Evolutionary conservation across 1,284 basidiomycete genomes (phyloP).

Genomic region (Boletus mariae): DNA sequence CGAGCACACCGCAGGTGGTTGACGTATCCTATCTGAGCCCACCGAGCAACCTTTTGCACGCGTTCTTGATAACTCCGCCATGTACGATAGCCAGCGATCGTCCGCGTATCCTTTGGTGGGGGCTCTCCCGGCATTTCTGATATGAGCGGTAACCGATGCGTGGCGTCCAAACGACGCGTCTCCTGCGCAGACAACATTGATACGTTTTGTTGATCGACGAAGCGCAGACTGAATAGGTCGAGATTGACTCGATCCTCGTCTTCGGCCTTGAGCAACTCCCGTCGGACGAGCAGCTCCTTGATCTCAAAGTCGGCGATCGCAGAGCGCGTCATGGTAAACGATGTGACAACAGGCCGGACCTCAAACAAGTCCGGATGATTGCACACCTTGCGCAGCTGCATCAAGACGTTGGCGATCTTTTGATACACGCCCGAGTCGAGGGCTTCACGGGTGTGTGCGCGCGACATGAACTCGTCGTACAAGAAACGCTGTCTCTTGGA

Average conservation of each 20-base stretch:
- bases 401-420: conserved; percentile 95
- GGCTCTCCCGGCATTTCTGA: conserved; percentile 54
- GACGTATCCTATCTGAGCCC: conserved; percentile 70
- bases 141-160: conserved; percentile 59
- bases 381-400: conserved; percentile 95
- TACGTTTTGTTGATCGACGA: conserved; percentile 52
- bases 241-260: conserved; percentile 56
- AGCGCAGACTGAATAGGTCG: conserved; percentile 62
- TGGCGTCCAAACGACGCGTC: conserved; percentile 65
- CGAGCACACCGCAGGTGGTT: conserved; percentile 73
- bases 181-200: conserved; percentile 54
- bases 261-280: conserved; percentile 53
- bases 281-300: conserved; percentile 82
- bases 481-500: conserved; percentile 95
- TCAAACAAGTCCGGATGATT: conserved; percentile 97
- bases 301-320: conserved; percentile 86
- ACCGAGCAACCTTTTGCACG: conserved; percentile 54
- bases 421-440: conserved; percentile 83
- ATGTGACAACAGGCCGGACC: conserved; percentile 89
- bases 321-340: conserved; percentile 82
- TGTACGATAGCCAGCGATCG: conserved; percentile 67
- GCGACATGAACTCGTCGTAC: conserved; percentile 98
- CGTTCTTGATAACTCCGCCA: conserved; percentile 58
- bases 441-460: conserved; percentile 84
- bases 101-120: conserved; percentile 70